phyloP scores from a whole-genome alignment of 768 basidiomycete genomes.

The Mycena sanguinolenta region DNA sequence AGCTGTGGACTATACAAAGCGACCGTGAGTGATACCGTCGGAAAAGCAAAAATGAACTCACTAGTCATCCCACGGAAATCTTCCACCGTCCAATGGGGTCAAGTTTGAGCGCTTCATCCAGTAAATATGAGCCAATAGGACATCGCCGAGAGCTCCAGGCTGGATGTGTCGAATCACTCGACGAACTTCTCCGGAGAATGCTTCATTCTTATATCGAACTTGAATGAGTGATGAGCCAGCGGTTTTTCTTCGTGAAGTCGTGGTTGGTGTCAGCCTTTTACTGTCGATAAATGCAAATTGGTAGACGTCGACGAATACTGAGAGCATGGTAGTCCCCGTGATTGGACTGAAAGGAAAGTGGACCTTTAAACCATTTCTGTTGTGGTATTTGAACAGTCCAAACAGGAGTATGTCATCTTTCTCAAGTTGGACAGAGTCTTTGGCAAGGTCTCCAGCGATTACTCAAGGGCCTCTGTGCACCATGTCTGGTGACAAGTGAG shows the following conservation, averaged over 20 bases:
- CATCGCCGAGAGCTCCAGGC: conserved; percentile 1
- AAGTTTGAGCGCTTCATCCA: conserved; percentile 5
- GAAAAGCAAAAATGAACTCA: neutral
- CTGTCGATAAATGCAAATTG: conserved; percentile 35
- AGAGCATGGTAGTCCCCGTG: neutral
- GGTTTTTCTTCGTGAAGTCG: conserved; percentile 13
- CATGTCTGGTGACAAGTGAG: neutral
- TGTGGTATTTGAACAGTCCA: no score
- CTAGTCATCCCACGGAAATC: neutral
- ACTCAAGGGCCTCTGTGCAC: neutral
- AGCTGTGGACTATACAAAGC: conserved; percentile 37
- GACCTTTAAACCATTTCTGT: neutral
- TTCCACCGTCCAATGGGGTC: conserved; percentile 7
- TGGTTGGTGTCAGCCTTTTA: conserved; percentile 29
- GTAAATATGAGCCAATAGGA: neutral
- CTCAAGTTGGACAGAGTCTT: neutral
- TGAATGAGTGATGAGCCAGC: no score
- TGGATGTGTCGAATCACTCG: conserved; percentile 35
- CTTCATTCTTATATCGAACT: conserved; percentile 1
- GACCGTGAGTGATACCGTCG: neutral
- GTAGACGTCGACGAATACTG: neutral
- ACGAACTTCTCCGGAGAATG: conserved; percentile 32
- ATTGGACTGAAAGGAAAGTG: neutral
- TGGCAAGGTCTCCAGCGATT: neutral
- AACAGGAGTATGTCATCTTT: conserved; percentile 2